Conservation (phyloP, 2,329 filamentous ascomycete genomes). For the Penicillium sp. region DNA sequence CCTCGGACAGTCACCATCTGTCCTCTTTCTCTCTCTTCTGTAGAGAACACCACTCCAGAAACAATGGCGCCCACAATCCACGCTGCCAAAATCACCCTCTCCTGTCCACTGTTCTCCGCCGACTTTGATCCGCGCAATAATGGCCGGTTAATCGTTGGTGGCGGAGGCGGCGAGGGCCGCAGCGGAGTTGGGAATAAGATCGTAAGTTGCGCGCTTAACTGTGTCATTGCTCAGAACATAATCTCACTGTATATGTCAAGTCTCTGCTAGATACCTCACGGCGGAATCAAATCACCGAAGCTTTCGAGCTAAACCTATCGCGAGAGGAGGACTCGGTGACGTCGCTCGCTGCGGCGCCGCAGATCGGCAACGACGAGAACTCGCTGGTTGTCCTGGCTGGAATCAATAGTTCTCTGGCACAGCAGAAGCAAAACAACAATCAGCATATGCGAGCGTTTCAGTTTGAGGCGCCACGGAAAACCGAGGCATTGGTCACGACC, state of each 20-base stretch:
- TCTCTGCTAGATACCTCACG: conserved; percentile 68
- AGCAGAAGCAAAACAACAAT: conserved; percentile 73
- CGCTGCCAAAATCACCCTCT: conserved; percentile 63
- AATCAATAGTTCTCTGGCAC: conserved; percentile 74
- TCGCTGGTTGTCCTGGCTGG: conserved; percentile 65
- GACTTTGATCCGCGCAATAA: conserved; percentile 83
- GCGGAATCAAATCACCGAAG: conserved; percentile 61
- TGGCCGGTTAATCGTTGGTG: conserved; percentile 73
- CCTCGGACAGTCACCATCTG: conserved; percentile 21
- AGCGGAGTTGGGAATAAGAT: conserved; percentile 86
- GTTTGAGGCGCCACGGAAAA: conserved; percentile 53
- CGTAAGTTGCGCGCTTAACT: conserved; percentile 48
- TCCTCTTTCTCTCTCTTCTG: conserved; percentile 17
- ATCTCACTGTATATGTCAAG: conserved; percentile 39
- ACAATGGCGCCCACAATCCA: conserved; percentile 41
- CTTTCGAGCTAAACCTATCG: conserved; percentile 72
- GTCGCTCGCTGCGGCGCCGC: conserved; percentile 67
- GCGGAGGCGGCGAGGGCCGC: conserved; percentile 78
- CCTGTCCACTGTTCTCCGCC: conserved; percentile 81
- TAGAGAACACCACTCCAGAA: conserved; percentile 6
- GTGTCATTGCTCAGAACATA: not conserved
- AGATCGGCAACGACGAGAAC: conserved; percentile 48
- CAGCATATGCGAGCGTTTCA: conserved; percentile 77
- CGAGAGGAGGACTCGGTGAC: conserved; percentile 86
- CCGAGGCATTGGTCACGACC: not conserved